These are phyloP conservation scores for Microcera coccophila DNA, from an alignment of 2,329 filamentous ascomycete species.

Conservation along the genomic window DNA sequence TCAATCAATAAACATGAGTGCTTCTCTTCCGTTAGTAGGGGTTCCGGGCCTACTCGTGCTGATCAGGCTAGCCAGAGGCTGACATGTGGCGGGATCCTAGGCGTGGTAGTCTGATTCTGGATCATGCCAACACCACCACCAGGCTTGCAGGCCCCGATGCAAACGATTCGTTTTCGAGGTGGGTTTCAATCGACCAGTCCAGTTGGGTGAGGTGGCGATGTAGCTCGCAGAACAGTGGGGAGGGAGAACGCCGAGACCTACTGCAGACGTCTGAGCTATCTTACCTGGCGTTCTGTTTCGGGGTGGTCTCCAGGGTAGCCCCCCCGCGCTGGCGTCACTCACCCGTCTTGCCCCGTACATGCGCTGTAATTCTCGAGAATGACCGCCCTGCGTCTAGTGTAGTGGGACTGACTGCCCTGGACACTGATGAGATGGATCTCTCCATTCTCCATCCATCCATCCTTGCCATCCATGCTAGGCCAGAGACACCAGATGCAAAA, in stretches of 20 bases:
- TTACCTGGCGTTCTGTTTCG: too few relatives aligned
- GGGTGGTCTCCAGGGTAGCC: too few relatives aligned
- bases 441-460: too few relatives aligned
- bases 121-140: slow-evolving; percentile 12
- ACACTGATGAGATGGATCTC: background rate
- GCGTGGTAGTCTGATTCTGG: slow-evolving; percentile 15
- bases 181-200: background rate
- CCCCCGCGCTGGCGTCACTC: too few relatives aligned
- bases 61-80: background rate
- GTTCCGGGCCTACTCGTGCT: too few relatives aligned
- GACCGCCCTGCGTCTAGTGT: slow-evolving; percentile 7
- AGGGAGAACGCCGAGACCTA: too few relatives aligned
- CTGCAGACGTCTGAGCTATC: too few relatives aligned
- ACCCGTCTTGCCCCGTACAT: too few relatives aligned
- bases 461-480: slow-evolving; percentile 1
- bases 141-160: background rate
- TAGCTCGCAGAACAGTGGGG: too few relatives aligned
- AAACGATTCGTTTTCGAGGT: background rate
- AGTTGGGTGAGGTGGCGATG: background rate
- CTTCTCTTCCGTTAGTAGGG: too few relatives aligned
- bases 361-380: too few relatives aligned
- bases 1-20: too few relatives aligned
- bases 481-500: slow-evolving; percentile 3
- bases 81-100: slow-evolving; percentile 7
- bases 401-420: background rate